These are phyloP conservation scores for Candida qinlingensis DNA, from an alignment of 805 yeast species.

Conservation along the genomic window DNA sequence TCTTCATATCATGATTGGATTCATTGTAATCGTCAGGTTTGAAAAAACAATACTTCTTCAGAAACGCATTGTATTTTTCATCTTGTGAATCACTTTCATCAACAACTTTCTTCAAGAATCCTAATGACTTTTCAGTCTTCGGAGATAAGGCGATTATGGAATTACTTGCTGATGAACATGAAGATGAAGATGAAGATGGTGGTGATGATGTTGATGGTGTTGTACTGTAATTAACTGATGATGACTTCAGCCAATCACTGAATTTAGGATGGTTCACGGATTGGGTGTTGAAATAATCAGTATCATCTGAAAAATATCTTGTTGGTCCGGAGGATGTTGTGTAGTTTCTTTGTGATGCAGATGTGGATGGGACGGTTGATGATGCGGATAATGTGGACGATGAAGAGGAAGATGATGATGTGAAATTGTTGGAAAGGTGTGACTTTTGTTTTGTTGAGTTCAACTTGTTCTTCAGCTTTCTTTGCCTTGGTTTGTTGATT, in stretches of 20 bases:
- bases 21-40: constrained; percentile 16
- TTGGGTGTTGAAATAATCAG: constrained; percentile 21
- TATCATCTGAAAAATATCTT: constrained; percentile 25
- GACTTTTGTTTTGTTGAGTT: constrained; percentile 1
- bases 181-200: not conserved
- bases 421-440: constrained; percentile 5
- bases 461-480: not conserved
- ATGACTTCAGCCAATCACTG: constrained; percentile 6
- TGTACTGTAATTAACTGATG: constrained; percentile 11
- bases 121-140: not conserved
- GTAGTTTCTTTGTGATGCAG: constrained; percentile 8
- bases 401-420: constrained; percentile 6
- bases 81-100: not conserved
- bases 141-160: constrained; percentile 3
- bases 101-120: not conserved
- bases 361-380: not conserved
- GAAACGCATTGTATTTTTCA: constrained; percentile 19
- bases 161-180: not conserved
- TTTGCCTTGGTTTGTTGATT: constrained; percentile 14
- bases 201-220: constrained; percentile 8
- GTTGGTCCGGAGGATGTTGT: constrained; percentile 9
- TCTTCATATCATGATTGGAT: not conserved
- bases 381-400: not conserved
- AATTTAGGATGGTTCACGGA: constrained; percentile 10
- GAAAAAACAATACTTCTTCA: constrained; percentile 25